Evolutionary conservation across 768 basidiomycete species (phyloP).

Genomic region (Trichaptum fuscoviolaceum): DNA sequence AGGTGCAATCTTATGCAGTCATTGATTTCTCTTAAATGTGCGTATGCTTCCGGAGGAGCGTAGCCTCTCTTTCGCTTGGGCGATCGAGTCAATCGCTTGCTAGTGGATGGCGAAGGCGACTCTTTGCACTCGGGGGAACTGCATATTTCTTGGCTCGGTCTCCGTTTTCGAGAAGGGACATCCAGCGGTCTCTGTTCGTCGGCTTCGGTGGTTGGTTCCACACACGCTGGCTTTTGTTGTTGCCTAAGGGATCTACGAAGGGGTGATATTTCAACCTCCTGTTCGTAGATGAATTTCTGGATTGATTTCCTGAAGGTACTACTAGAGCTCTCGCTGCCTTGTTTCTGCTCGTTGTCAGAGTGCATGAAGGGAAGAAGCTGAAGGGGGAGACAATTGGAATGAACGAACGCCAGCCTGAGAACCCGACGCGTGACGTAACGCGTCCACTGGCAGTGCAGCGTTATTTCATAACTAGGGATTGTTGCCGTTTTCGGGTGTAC

Average conservation of each 20-base stretch:
- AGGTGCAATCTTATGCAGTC: slow-evolving; percentile 51
- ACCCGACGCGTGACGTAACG: neutral
- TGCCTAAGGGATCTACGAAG: neutral
- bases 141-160: neutral
- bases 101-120: no score
- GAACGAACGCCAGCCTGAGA: neutral
- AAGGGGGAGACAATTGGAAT: no score
- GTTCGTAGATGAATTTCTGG: neutral
- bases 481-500: neutral
- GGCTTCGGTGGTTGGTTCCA: neutral
- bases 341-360: neutral
- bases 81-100: neutral
- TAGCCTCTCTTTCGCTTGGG: slow-evolving; percentile 35
- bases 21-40: slow-evolving; percentile 43
- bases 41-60: slow-evolving; percentile 46
- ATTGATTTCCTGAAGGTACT: neutral
- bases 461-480: neutral
- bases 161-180: neutral
- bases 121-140: neutral
- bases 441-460: neutral
- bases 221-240: neutral
- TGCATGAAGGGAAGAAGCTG: neutral
- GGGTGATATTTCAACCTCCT: neutral
- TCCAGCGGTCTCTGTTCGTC: neutral
- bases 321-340: neutral